phyloP scores from a whole-genome alignment of 2,329 filamentous ascomycete species.

The Berkeleyomyces basicola region DNA sequence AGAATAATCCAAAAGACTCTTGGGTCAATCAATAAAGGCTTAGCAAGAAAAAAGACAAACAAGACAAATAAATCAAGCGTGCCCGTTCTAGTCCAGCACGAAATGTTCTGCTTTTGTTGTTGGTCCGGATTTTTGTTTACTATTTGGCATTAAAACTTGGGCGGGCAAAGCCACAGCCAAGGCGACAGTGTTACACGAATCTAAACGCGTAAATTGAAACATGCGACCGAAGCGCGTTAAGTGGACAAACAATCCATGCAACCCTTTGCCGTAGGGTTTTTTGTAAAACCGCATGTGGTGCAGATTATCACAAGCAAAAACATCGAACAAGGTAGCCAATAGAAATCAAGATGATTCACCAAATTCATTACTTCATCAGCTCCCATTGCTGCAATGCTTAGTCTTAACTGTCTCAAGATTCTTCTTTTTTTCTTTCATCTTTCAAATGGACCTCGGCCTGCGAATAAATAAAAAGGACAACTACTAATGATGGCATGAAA shows the following conservation, averaged over 20 bases:
- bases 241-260: neutral
- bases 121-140: neutral
- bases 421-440: too few species aligned
- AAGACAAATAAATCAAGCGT: neutral
- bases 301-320: too few species aligned
- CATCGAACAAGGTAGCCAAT: too few species aligned
- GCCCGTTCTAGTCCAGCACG: too few species aligned
- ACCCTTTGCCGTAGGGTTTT: too few species aligned
- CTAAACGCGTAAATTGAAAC: neutral
- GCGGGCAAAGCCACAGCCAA: neutral
- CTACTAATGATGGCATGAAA: neutral
- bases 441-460: too few species aligned
- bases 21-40: neutral
- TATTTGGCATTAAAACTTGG: neutral
- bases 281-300: too few species aligned
- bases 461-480: neutral
- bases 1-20: neutral
- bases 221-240: neutral
- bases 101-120: too few species aligned
- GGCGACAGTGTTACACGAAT: neutral
- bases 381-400: too few species aligned
- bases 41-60: neutral
- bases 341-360: too few species aligned
- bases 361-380: too few species aligned
- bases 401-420: too few species aligned